Evolutionary conservation across 352 stramenopile genomes (phyloP).

Genomic region (Pythium phragmiticola): DNA sequence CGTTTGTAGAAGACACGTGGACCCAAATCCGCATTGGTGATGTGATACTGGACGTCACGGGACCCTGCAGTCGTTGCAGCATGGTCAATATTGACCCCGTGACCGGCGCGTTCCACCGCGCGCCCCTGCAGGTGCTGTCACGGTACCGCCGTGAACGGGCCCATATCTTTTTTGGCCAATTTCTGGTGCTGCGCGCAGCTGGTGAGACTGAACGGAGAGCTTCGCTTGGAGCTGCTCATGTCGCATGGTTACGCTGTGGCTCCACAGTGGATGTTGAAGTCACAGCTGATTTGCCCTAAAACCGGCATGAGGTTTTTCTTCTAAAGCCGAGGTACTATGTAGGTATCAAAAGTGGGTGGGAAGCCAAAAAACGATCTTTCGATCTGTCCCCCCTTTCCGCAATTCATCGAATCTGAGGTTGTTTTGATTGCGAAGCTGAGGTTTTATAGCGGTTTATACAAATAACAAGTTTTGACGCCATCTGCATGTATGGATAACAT

Average conservation of each 20-base stretch:
- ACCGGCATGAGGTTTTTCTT: background rate
- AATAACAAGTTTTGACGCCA: constrained; percentile 13
- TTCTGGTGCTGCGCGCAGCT: constrained; percentile 33
- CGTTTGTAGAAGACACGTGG: constrained; percentile 82
- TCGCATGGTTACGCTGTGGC: constrained; percentile 40
- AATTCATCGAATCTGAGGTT: constrained; percentile 18
- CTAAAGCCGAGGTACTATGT: constrained; percentile 12
- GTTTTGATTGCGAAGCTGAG: constrained; percentile 2
- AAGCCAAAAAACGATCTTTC: constrained; percentile 25
- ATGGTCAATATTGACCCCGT: constrained; percentile 84
- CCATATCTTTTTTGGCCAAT: constrained; percentile 86
- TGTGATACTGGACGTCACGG: constrained; percentile 52
- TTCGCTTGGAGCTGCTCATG: constrained; percentile 1
- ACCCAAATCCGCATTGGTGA: constrained; percentile 38
- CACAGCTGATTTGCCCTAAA: background rate
- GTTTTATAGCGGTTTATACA: constrained; percentile 11
- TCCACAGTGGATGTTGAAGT: constrained; percentile 39
- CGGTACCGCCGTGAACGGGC: constrained; percentile 68
- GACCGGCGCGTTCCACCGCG: constrained; percentile 51
- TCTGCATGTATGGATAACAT: background rate
- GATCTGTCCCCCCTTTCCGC: background rate
- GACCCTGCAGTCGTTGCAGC: constrained; percentile 71
- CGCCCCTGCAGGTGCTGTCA: constrained; percentile 71
- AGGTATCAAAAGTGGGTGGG: constrained; percentile 9
- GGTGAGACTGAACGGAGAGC: no score